phyloP scores from a whole-genome alignment of 176 grass and related monocot species.

The Aegilops tauschii region DNA sequence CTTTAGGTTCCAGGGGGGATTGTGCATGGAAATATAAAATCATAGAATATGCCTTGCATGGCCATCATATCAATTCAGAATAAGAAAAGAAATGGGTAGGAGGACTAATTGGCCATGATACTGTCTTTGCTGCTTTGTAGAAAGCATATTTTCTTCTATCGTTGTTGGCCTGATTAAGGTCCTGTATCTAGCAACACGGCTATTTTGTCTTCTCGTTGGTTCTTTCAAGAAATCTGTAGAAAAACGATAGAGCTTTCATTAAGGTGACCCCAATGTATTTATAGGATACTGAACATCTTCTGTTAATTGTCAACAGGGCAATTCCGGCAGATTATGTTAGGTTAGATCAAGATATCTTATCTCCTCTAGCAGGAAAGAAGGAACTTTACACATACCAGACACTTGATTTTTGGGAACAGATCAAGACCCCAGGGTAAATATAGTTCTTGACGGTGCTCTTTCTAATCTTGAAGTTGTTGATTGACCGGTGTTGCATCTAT shows the following conservation, averaged over 20 bases:
- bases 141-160: not conserved
- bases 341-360: slow-evolving; percentile 99
- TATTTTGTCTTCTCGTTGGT: not conserved
- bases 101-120: not conserved
- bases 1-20: not conserved
- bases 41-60: not conserved
- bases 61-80: not conserved
- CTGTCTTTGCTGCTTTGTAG: not conserved
- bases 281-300: not conserved
- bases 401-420: slow-evolving; percentile 98
- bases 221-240: not conserved
- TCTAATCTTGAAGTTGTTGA: slow-evolving; percentile 3
- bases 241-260: not conserved
- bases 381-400: slow-evolving; percentile 94
- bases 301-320: slow-evolving; percentile 69
- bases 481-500: slow-evolving; percentile 22
- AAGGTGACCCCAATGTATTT: not conserved
- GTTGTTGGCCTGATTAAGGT: not conserved
- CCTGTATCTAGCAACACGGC: not conserved
- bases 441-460: not conserved
- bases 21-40: not conserved
- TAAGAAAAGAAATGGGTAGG: not conserved
- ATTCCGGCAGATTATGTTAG: slow-evolving; percentile 93
- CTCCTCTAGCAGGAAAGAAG: slow-evolving; percentile 96
- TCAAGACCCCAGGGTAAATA: slow-evolving; percentile 93